phyloP scores from a whole-genome alignment of 257 asterid species.

The Ehretia macrophylla region DNA sequence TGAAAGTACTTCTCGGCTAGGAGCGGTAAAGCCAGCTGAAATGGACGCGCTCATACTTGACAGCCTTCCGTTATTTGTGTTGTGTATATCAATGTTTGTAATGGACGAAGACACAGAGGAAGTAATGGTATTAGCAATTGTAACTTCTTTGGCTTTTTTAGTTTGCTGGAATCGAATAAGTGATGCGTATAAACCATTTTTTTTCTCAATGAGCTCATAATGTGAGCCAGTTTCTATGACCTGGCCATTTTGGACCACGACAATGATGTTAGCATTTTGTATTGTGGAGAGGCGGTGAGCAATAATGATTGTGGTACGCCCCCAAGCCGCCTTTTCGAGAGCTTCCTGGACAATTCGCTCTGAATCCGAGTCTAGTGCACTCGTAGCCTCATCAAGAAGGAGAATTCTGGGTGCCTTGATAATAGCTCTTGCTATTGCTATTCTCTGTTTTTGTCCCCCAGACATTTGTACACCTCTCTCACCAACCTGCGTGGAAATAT shows the following conservation, averaged over 20 bases:
- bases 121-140: not conserved
- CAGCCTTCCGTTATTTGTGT: conserved; percentile 46
- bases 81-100: conserved; percentile 26
- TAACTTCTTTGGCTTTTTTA: conserved; percentile 22
- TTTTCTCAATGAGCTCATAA: conserved; percentile 38
- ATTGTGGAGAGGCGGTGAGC: conserved; percentile 98
- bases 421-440: conserved; percentile 89
- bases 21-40: conserved; percentile 44
- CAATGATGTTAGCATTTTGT: conserved; percentile 70
- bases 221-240: conserved; percentile 72
- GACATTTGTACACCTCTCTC: conserved; percentile 94
- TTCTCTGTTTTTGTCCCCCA: conserved; percentile 96
- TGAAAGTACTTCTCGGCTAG: conserved; percentile 21
- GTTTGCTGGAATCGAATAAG: conserved; percentile 69
- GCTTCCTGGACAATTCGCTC: conserved; percentile 83
- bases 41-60: conserved; percentile 54
- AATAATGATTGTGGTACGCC: conserved; percentile 76
- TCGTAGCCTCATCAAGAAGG: conserved; percentile 91
- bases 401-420: conserved; percentile 77
- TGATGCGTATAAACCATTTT: conserved; percentile 47
- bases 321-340: conserved; percentile 72
- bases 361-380: conserved; percentile 87
- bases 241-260: conserved; percentile 63
- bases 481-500: conserved; percentile 55
- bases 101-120: conserved; percentile 18